A percentile compares a stretch with the other conserved stretches of the same genome.
phyloP scores from a whole-genome alignment of 2,329 filamentous ascomycete genomes.

The Cladophialophora chaetospira region DNA sequence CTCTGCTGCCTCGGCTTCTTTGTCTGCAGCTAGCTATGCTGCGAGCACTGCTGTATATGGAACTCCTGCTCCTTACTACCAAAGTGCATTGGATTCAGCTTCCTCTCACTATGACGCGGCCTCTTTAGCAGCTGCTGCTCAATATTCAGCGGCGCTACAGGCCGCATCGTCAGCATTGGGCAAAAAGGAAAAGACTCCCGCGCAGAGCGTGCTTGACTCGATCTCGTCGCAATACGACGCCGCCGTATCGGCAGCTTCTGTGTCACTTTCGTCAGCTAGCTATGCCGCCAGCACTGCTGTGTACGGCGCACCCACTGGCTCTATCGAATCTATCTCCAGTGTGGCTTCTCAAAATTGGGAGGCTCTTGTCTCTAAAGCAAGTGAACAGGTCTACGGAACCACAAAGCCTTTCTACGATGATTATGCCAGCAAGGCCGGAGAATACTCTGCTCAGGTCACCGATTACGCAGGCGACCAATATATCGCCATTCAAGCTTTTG shows the following conservation, averaged over 20 bases:
- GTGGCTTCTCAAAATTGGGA: conserved; percentile 66
- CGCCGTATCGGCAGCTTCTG: conserved; percentile 49
- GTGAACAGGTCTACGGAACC: conserved; percentile 69
- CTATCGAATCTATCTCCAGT: conserved; percentile 52
- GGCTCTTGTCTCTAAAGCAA: conserved; percentile 63
- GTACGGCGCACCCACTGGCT: conserved; percentile 48
- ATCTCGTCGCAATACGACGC: conserved; percentile 50
- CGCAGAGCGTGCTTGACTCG: conserved; percentile 45
- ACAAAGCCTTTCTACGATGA: conserved; percentile 50
- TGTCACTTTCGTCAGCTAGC: conserved; percentile 42
- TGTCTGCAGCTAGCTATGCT: conserved; percentile 41
- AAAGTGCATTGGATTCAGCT: conserved; percentile 41
- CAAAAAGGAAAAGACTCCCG: conserved; percentile 40
- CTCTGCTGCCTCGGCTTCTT: conserved; percentile 47
- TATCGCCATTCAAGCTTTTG: conserved; percentile 67
- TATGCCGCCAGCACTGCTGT: conserved; percentile 46
- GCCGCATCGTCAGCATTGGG: conserved; percentile 45
- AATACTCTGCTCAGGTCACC: conserved; percentile 64
- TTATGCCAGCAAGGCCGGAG: conserved; percentile 24
- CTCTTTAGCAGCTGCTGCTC: conserved; percentile 43
- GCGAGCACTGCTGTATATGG: conserved; percentile 43
- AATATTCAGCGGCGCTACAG: conserved; percentile 42
- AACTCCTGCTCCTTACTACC: conserved; percentile 39
- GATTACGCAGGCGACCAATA: conserved; percentile 66
- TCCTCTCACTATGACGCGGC: conserved; percentile 41